Conservation (phyloP, 768 basidiomycete species). For the Lentinula aciculospora region DNA sequence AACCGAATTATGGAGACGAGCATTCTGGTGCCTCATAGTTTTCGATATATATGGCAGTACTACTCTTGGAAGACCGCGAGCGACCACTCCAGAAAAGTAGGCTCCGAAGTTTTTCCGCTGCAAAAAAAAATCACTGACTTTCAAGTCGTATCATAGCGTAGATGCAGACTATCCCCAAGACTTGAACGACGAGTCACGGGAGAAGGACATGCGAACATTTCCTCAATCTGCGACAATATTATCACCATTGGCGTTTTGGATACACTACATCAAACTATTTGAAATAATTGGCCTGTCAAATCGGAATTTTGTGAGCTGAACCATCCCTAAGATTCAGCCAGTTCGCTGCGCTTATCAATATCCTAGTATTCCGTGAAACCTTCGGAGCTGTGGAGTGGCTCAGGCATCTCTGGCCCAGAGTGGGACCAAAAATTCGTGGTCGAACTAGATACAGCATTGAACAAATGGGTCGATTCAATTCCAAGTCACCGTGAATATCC, state of each 20-base stretch:
- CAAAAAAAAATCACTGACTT: background rate
- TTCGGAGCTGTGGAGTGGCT: background rate
- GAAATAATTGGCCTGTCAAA: slow-evolving; percentile 43
- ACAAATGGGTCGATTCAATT: slow-evolving; percentile 51
- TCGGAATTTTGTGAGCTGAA: slow-evolving; percentile 39
- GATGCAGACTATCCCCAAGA: background rate
- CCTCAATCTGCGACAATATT: background rate
- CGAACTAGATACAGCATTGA: slow-evolving; percentile 41
- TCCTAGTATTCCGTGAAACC: background rate
- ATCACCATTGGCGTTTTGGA: slow-evolving; percentile 22
- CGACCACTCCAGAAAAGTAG: background rate
- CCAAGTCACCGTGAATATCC: slow-evolving; percentile 28
- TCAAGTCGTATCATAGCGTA: background rate
- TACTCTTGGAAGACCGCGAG: background rate
- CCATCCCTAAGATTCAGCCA: no score
- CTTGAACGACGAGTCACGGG: background rate
- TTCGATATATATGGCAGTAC: slow-evolving; percentile 2
- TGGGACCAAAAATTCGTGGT: background rate
- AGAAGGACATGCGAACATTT: background rate
- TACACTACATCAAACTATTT: slow-evolving; percentile 33
- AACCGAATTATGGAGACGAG: slow-evolving; percentile 71
- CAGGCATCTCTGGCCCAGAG: background rate
- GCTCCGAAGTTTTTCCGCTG: background rate
- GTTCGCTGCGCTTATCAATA: background rate
- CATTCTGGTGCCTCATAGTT: slow-evolving; percentile 43